These are phyloP conservation scores for Leptomonas seymouri DNA, from an alignment of 208 protist genomes.

Conservation along the genomic window DNA sequence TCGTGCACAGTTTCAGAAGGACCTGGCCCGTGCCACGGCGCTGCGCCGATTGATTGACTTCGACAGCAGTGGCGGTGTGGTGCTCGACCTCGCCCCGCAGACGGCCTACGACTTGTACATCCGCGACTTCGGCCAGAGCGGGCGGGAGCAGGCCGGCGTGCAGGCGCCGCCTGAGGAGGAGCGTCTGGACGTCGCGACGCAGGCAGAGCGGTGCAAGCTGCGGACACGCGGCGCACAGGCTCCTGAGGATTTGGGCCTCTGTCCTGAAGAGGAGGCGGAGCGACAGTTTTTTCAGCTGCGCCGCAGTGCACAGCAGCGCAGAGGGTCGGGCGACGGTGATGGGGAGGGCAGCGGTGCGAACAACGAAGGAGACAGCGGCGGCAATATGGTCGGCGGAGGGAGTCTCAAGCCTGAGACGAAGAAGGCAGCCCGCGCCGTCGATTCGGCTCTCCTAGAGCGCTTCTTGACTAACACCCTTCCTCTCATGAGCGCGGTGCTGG, in stretches of 20 bases:
- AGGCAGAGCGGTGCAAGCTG: slow-evolving; percentile 64
- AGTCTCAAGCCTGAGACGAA: neutral
- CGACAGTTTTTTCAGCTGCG: slow-evolving; percentile 35
- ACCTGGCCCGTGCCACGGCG: slow-evolving; percentile 65
- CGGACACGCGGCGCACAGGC: slow-evolving; percentile 43
- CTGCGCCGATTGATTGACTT: slow-evolving; percentile 85
- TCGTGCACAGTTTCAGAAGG: slow-evolving; percentile 74
- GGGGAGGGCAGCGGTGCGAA: slow-evolving; percentile 7
- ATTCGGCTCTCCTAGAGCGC: slow-evolving; percentile 48
- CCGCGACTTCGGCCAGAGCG: slow-evolving; percentile 65
- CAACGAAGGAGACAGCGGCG: slow-evolving; percentile 1
- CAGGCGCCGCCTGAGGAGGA: slow-evolving; percentile 74
- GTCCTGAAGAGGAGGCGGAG: slow-evolving; percentile 63
- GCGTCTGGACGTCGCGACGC: slow-evolving; percentile 34
- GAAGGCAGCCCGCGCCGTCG: slow-evolving; percentile 34
- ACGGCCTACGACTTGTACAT: slow-evolving; percentile 90
- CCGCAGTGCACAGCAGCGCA: slow-evolving; percentile 23
- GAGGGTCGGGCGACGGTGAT: neutral
- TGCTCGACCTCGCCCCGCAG: slow-evolving; percentile 78
- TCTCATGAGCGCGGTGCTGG: slow-evolving; percentile 66
- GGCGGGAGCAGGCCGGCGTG: slow-evolving; percentile 51
- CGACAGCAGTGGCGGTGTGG: slow-evolving; percentile 60
- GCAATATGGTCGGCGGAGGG: neutral
- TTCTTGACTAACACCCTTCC: slow-evolving; percentile 77
- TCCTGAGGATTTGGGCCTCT: slow-evolving; percentile 81